These are phyloP conservation scores for Petunia hybrid DNA, from an alignment of 305 asterid species.

Conservation along the genomic window DNA sequence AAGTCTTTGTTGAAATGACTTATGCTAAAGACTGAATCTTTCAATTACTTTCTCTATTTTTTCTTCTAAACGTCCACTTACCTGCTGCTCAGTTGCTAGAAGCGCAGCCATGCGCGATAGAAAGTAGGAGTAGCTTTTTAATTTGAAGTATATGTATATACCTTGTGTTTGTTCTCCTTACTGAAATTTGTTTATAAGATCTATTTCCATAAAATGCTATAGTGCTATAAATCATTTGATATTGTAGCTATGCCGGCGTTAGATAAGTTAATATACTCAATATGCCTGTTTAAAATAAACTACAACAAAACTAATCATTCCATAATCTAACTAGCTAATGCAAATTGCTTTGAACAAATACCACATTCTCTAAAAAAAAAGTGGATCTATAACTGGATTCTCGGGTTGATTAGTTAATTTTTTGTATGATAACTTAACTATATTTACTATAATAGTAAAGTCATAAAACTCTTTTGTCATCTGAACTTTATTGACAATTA, in stretches of 20 bases:
- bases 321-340: not conserved
- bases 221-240: not conserved
- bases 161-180: conserved; percentile 27
- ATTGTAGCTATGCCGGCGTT: not conserved
- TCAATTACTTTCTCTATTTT: conserved; percentile 33
- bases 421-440: not conserved
- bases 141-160: not conserved
- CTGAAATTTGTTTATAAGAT: not conserved
- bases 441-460: not conserved
- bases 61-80: conserved; percentile 29
- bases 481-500: too few species aligned
- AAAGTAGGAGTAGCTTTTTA: not conserved
- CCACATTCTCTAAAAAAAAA: not conserved
- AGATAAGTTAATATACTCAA: not conserved
- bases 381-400: not conserved
- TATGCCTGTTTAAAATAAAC: not conserved
- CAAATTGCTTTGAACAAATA: conserved; percentile 12
- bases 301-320: not conserved
- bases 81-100: not conserved
- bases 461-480: too few species aligned
- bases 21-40: conserved; percentile 29
- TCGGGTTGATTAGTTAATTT: not conserved
- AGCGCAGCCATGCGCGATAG: not conserved
- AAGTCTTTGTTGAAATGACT: conserved; percentile 49
- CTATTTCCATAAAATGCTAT: not conserved